Evolutionary conservation across 768 basidiomycete genomes (phyloP).

Genomic region (Boletus rubroflammeus): DNA sequence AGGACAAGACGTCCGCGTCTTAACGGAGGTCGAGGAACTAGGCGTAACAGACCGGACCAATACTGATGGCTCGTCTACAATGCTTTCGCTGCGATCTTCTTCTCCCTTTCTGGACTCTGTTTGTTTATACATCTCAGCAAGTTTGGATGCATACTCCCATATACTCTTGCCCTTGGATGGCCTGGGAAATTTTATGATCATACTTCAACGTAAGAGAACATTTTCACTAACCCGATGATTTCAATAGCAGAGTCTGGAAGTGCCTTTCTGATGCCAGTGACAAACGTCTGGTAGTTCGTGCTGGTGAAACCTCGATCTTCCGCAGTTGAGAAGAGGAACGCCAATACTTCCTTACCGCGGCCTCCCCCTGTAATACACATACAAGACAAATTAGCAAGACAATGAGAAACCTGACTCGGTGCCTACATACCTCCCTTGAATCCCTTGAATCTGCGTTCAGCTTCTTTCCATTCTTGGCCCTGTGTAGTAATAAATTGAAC

Average conservation of each 20-base stretch:
- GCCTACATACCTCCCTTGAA: constrained; percentile 26
- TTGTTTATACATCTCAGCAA: constrained; percentile 17
- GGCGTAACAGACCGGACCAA: constrained; percentile 16
- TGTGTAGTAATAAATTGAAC: constrained; percentile 16
- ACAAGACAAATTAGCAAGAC: not conserved
- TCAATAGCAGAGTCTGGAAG: not conserved
- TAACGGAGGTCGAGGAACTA: constrained; percentile 17
- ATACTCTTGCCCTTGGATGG: constrained; percentile 8
- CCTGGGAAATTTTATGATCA: constrained; percentile 11
- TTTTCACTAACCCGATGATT: constrained; percentile 14
- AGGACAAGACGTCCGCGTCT: constrained; percentile 3
- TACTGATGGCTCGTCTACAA: not conserved
- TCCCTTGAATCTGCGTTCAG: constrained; percentile 12
- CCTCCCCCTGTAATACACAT: constrained; percentile 12
- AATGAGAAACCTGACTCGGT: not conserved
- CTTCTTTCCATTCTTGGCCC: constrained; percentile 4
- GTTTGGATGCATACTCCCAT: constrained; percentile 9
- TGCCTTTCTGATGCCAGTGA: constrained; percentile 8
- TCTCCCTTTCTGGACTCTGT: not conserved
- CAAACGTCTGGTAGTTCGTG: constrained; percentile 24
- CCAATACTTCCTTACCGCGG: constrained; percentile 6
- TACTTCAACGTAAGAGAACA: not conserved
- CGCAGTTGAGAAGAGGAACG: constrained; percentile 23
- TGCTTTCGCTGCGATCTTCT: not conserved
- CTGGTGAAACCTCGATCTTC: constrained; percentile 12